phyloP scores from a whole-genome alignment of 2,329 filamentous ascomycete species.

The Sporothrix inflata region DNA sequence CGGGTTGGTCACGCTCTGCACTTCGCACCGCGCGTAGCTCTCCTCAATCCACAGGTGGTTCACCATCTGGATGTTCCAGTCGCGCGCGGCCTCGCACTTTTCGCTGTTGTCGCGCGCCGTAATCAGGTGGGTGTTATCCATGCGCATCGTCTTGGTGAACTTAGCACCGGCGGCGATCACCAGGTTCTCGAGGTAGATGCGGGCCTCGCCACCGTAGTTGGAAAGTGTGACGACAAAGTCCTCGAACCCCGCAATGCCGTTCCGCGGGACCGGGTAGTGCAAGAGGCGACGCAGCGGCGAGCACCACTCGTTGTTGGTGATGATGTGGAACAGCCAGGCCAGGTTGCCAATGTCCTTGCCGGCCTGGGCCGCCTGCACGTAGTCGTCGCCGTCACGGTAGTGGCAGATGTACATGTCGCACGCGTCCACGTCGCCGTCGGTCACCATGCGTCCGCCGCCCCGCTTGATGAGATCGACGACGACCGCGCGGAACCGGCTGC shows the following conservation, averaged over 20 bases:
- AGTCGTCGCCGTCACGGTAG: constrained; percentile 80
- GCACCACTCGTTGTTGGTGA: constrained; percentile 86
- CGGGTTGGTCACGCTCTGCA: constrained; percentile 70
- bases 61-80: constrained; percentile 88
- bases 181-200: constrained; percentile 90
- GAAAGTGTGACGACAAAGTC: constrained; percentile 82
- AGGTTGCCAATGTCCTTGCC: constrained; percentile 89
- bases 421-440: constrained; percentile 64
- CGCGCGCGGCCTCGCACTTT: constrained; percentile 87
- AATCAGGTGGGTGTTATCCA: constrained; percentile 93
- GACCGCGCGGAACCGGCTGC: constrained; percentile 65
- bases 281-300: constrained; percentile 80
- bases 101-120: constrained; percentile 88
- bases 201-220: constrained; percentile 93
- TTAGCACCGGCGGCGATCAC: constrained; percentile 81
- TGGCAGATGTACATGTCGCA: constrained; percentile 87
- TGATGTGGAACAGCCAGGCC: constrained; percentile 90
- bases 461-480: constrained; percentile 71
- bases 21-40: constrained; percentile 86
- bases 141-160: constrained; percentile 93
- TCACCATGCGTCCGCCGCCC: constrained; percentile 71
- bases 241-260: constrained; percentile 79
- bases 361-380: constrained; percentile 72
- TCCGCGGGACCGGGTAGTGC: constrained; percentile 82
- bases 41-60: constrained; percentile 99